Evolutionary conservation across 345 rosid genomes (phyloP).

Genomic region (Pseudoturritis turrita): DNA sequence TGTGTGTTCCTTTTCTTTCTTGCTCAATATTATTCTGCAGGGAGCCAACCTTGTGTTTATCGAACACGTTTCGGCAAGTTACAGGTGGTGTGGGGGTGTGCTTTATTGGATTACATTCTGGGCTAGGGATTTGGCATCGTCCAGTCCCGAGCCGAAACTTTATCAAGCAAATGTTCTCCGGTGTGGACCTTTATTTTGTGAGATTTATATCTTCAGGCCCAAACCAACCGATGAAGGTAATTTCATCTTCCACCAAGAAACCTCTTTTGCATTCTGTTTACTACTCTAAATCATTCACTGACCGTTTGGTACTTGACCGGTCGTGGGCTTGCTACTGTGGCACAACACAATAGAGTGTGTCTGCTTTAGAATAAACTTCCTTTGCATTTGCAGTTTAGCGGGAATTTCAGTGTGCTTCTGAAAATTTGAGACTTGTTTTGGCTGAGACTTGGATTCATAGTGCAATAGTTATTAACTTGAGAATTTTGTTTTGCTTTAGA

Average conservation of each 20-base stretch:
- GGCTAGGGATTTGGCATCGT: conserved; percentile 9
- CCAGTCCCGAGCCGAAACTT: background rate
- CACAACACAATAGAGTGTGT: no score
- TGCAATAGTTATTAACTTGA: no score
- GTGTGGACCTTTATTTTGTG: background rate
- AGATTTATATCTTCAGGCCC: background rate
- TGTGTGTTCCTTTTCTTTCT: background rate
- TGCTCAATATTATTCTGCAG: background rate
- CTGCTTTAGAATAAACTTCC: no score
- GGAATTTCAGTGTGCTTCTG: no score
- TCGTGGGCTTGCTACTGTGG: no score
- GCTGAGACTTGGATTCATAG: no score
- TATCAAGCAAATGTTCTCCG: background rate
- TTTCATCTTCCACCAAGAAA: background rate
- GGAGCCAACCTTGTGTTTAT: background rate
- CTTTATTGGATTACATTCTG: background rate
- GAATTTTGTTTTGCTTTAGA: no score
- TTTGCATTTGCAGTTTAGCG: no score
- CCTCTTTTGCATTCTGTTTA: background rate
- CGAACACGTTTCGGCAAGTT: conserved; percentile 6
- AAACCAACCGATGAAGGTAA: conserved; percentile 8
- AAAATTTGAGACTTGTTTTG: no score
- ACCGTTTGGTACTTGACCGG: no score
- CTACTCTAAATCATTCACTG: no score
- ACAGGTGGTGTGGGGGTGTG: background rate